These are phyloP conservation scores for Hylodesmum podocarpum DNA, from an alignment of 306 rosid genomes.

Conservation along the genomic window DNA sequence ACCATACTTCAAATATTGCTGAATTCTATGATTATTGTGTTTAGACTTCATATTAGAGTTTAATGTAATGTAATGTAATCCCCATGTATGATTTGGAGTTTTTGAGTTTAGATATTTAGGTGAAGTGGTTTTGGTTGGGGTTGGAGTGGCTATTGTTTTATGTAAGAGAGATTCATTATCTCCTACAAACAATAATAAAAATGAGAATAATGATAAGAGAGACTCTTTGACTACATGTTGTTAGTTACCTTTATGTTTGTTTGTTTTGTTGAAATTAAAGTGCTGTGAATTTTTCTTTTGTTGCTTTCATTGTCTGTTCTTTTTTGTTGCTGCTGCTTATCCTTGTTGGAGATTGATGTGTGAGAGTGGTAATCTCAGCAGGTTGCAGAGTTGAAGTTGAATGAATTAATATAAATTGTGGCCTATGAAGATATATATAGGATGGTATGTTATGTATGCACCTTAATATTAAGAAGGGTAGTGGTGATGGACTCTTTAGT, in stretches of 20 bases:
- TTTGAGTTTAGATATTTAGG: background rate
- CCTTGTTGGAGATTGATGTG: background rate
- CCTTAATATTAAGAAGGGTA: background rate
- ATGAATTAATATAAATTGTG: background rate
- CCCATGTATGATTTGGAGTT: background rate
- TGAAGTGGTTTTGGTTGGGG: background rate
- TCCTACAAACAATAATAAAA: conserved; percentile 34
- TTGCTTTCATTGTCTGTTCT: background rate
- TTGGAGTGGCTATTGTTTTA: conserved; percentile 31
- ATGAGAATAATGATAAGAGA: conserved; percentile 10
- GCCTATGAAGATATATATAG: background rate
- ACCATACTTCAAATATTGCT: conserved; percentile 64
- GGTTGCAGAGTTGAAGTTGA: background rate
- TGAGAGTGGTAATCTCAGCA: background rate
- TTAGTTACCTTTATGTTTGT: background rate
- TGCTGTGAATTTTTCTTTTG: background rate
- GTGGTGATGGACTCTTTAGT: background rate
- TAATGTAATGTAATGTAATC: background rate
- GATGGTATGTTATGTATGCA: background rate
- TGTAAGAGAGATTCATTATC: conserved; percentile 50
- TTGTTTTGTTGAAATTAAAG: conserved; percentile 1
- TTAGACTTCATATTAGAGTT: conserved; percentile 23
- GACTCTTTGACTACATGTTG: background rate
- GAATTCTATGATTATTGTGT: conserved; percentile 82
- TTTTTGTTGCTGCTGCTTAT: background rate